phyloP scores from a whole-genome alignment of 768 basidiomycete genomes.

The Dioszegia hungarica region DNA sequence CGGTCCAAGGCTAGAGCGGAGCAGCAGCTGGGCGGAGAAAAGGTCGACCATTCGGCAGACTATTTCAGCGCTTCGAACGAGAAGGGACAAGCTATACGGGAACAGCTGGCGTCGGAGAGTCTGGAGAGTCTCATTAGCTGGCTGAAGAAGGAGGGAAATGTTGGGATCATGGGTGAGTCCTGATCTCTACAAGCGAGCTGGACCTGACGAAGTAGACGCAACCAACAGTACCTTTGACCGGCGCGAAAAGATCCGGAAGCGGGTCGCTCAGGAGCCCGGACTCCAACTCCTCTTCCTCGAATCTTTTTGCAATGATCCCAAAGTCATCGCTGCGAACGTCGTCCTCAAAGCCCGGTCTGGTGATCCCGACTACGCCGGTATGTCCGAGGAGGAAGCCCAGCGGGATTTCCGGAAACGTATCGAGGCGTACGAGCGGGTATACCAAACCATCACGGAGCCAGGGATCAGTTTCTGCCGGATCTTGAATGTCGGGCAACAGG shows the following conservation, averaged over 20 bases:
- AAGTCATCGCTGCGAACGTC: conserved; percentile 89
- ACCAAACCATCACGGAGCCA: conserved; percentile 89
- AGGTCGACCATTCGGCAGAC: conserved; percentile 81
- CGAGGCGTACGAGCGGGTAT: conserved; percentile 86
- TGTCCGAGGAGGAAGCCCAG: conserved; percentile 76
- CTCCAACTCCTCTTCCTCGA: conserved; percentile 89
- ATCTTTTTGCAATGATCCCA: conserved; percentile 88
- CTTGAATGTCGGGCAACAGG: conserved; percentile 85
- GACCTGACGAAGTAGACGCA: conserved; percentile 72
- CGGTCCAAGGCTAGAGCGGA: conserved; percentile 64
- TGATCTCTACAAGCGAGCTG: too few species aligned
- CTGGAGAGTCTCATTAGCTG: conserved; percentile 91
- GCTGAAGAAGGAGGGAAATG: conserved; percentile 86
- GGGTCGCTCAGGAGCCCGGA: conserved; percentile 79
- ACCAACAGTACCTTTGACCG: conserved; percentile 82
- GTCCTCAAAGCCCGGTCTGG: conserved; percentile 92
- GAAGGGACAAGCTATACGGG: conserved; percentile 69
- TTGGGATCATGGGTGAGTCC: conserved; percentile 83
- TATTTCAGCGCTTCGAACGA: conserved; percentile 86
- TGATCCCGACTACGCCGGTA: conserved; percentile 95
- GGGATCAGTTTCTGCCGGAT: conserved; percentile 86
- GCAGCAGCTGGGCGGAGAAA: conserved; percentile 59
- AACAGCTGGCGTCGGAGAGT: conserved; percentile 81
- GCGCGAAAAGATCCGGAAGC: conserved; percentile 74
- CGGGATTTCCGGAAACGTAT: conserved; percentile 87